Conservation (phyloP, 192 early-diverging fungal genomes). For the Backusella tarrabulga region DNA sequence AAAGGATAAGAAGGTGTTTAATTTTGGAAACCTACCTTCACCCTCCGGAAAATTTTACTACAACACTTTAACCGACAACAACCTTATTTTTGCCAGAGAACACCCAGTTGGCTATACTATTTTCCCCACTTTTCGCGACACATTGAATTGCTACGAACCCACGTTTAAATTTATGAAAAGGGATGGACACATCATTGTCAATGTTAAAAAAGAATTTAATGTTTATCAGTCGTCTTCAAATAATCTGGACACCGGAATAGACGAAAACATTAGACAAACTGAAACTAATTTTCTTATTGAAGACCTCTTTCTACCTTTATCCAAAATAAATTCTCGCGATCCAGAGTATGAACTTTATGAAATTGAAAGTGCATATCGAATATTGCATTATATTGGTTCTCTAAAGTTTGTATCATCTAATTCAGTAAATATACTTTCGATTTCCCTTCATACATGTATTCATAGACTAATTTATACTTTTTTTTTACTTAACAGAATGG, state of each 20-base stretch:
- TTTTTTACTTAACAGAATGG: not conserved
- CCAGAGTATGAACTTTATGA: not conserved
- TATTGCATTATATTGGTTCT: not conserved
- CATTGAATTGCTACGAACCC: not conserved
- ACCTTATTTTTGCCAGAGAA: not conserved
- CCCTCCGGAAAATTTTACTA: not conserved
- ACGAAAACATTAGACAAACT: not conserved
- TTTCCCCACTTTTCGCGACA: not conserved
- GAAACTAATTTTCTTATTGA: not conserved
- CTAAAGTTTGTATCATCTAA: not conserved
- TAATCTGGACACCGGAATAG: not conserved
- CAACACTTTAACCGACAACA: not conserved
- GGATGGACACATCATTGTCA: not conserved
- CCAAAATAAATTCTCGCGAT: not conserved
- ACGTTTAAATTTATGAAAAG: not conserved
- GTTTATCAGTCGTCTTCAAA: not conserved
- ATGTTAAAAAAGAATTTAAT: not conserved
- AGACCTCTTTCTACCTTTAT: not conserved
- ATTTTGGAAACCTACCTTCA: not conserved
- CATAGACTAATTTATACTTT: not conserved
- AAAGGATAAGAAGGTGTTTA: not conserved
- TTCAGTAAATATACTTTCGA: not conserved
- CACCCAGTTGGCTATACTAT: not conserved
- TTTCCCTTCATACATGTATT: not conserved
- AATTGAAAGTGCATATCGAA: not conserved